Conservation (phyloP, 768 basidiomycete genomes). For the Lactarius pseudohatsudake region DNA sequence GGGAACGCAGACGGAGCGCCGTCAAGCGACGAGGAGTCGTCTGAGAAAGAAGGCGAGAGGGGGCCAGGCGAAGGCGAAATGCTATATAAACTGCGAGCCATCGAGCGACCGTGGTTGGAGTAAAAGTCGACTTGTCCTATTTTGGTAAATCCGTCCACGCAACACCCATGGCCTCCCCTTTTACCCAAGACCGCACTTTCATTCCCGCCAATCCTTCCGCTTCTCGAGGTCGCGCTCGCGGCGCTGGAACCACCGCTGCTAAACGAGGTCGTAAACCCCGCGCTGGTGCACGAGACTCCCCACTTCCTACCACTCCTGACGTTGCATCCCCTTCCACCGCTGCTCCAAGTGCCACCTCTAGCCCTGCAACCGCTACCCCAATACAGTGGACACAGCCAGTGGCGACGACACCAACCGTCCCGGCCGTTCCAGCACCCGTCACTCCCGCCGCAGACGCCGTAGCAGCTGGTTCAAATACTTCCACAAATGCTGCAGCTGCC, state of each 20-base stretch:
- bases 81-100: constrained; percentile 40
- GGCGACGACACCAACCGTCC: background rate
- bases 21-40: constrained; percentile 31
- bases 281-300: constrained; percentile 14
- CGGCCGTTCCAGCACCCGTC: background rate
- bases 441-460: constrained; percentile 7
- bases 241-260: background rate
- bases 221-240: background rate
- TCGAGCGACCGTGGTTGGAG: constrained; percentile 5
- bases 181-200: constrained; percentile 20
- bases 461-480: background rate
- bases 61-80: constrained; percentile 43
- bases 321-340: constrained; percentile 11
- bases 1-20: constrained; percentile 19
- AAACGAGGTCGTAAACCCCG: constrained; percentile 30
- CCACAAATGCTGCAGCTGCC: background rate
- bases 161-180: constrained; percentile 8
- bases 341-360: constrained; percentile 12
- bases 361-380: constrained; percentile 8
- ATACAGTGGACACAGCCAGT: constrained; percentile 23
- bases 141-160: background rate
- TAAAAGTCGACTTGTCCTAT: background rate
- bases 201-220: constrained; percentile 23
- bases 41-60: constrained; percentile 42
- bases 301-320: constrained; percentile 13